These are phyloP conservation scores for Venturia nashicola DNA, from an alignment of 2,329 filamentous ascomycete genomes.

Conservation along the genomic window DNA sequence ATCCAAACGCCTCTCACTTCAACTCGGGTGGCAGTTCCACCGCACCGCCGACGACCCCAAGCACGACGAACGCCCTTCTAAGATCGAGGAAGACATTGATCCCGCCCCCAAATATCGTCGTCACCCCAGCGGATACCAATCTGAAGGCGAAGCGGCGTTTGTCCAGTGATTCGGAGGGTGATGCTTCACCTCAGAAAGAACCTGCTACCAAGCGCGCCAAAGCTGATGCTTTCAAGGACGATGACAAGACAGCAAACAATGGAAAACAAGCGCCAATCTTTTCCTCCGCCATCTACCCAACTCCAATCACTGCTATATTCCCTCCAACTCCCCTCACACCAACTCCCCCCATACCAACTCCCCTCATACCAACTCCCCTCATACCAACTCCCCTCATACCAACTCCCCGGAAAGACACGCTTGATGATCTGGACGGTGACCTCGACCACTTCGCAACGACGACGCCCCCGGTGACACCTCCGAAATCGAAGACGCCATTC, in stretches of 20 bases:
- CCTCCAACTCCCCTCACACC: not conserved
- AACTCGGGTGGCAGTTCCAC: not conserved
- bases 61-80: not conserved
- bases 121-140: not conserved
- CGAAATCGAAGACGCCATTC: slow-evolving; percentile 5
- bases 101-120: not conserved
- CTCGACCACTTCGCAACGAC: not conserved
- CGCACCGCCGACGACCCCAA: not conserved
- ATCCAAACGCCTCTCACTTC: not conserved
- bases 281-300: not conserved
- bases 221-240: not conserved
- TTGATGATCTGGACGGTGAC: not conserved
- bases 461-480: not conserved
- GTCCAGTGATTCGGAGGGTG: not conserved
- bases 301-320: not conserved
- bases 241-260: not conserved
- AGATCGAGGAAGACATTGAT: not conserved
- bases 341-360: too few relatives aligned
- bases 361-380: not conserved
- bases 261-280: not conserved
- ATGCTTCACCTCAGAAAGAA: not conserved
- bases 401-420: not conserved
- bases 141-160: not conserved
- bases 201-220: not conserved
- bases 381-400: not conserved